Percentiles rank a stretch among this genome's conserved stretches.
These are phyloP conservation scores for Blakeslea trispora DNA, from an alignment of 371 early-diverging fungal genomes.

Conservation along the genomic window DNA sequence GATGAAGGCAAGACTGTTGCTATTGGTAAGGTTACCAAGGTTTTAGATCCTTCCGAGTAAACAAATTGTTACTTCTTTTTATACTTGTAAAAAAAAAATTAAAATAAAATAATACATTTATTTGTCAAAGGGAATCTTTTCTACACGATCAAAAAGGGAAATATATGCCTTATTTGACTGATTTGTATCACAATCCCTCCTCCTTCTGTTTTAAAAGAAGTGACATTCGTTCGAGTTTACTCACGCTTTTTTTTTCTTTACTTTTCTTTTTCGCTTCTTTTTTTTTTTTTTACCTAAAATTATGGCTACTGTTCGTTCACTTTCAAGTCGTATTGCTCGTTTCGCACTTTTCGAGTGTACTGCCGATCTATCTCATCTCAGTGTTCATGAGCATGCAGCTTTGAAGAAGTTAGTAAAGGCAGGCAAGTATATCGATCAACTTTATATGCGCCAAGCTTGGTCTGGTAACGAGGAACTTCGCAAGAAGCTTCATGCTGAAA, in stretches of 20 bases:
- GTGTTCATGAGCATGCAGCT: slow-evolving; percentile 63
- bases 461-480: slow-evolving; percentile 64
- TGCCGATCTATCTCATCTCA: slow-evolving; percentile 62
- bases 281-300: not conserved
- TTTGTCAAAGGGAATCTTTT: too few species aligned
- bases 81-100: too few species aligned
- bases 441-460: slow-evolving; percentile 78
- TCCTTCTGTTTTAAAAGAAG: too few species aligned
- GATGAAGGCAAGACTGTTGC: slow-evolving; percentile 97
- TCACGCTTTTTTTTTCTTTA: too few species aligned
- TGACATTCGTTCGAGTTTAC: too few species aligned
- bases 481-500: slow-evolving; percentile 44
- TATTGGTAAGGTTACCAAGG: slow-evolving; percentile 90
- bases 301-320: slow-evolving; percentile 35
- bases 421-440: slow-evolving; percentile 61
- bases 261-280: slow-evolving; percentile 4
- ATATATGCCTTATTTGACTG: too few species aligned
- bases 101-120: too few species aligned
- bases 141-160: too few species aligned
- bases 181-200: too few species aligned
- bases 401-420: slow-evolving; percentile 67
- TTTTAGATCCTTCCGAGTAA: slow-evolving; percentile 45
- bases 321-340: slow-evolving; percentile 42
- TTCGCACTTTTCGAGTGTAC: slow-evolving; percentile 61
- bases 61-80: too few species aligned